phyloP scores from a whole-genome alignment of 2,329 filamentous ascomycete species.

The Lizonia empirigonia region DNA sequence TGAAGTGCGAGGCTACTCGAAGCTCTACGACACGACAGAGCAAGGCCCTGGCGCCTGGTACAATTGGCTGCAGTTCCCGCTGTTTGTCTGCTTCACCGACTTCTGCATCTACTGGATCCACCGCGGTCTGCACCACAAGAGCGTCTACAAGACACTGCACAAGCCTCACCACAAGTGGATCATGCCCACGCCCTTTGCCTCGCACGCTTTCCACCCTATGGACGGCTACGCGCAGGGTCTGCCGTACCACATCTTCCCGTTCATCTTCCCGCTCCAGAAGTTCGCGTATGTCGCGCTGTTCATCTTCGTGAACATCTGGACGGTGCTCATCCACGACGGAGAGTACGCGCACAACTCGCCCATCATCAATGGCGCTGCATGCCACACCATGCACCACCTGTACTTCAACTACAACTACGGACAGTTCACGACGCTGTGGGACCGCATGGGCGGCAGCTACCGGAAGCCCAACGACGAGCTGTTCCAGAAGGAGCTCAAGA shows the following conservation, averaged over 20 bases:
- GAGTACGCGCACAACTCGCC: constrained; percentile 91
- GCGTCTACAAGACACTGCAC: constrained; percentile 85
- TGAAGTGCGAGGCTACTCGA: constrained; percentile 83
- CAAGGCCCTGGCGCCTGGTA: constrained; percentile 81
- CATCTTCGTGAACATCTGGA: constrained; percentile 95
- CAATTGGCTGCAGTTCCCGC: constrained; percentile 80
- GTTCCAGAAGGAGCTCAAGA: constrained; percentile 84
- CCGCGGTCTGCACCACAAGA: constrained; percentile 79
- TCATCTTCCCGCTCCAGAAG: constrained; percentile 92
- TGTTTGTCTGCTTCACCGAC: constrained; percentile 89
- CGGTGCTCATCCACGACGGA: constrained; percentile 93
- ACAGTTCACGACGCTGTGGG: constrained; percentile 92
- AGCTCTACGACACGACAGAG: constrained; percentile 80
- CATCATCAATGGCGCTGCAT: constrained; percentile 92
- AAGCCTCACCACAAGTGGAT: constrained; percentile 99
- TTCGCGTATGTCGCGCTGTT: constrained; percentile 85
- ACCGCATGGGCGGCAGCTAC: constrained; percentile 86
- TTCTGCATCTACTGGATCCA: constrained; percentile 92
- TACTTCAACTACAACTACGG: constrained; percentile 80
- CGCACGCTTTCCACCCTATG: constrained; percentile 91
- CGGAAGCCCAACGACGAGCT: constrained; percentile 83
- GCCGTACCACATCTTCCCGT: constrained; percentile 92
- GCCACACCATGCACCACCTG: constrained; percentile 87
- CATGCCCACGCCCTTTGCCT: constrained; percentile 93
- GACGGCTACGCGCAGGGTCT: constrained; percentile 88